Base-by-base conservation (phyloP, 2,329 filamentous ascomycete species). In the Macrophomina tecta region DNA sequence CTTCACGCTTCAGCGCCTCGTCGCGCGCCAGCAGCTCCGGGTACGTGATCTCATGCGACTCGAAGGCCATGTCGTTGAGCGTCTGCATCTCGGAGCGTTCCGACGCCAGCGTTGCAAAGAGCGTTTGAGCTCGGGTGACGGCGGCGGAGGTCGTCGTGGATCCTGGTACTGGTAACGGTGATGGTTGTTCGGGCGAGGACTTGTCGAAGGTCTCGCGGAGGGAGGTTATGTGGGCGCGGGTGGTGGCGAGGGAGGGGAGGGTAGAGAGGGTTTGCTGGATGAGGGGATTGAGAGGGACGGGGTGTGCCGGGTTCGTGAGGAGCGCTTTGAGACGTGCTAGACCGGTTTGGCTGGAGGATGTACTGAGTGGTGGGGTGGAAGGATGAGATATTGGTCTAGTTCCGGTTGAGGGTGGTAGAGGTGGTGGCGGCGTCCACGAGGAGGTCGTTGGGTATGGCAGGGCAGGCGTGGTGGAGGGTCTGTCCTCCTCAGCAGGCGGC, bases 21-120 rank as follows among this genome's bases (percentile, higher is more conserved):
- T 87, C 85, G 9, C 87, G 76, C 16, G 79, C 79, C 45, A 82
- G 82, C 70, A 87, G 85, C 58, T 87, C 85, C 12, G 84, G 84
- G 72, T 87, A 87, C 0, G 84, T 84, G 52, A 87, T 86, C 69
- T 86, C 82, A 65, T 86, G 82, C 58, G 81, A 81, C 69, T 87
- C 83, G 75, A 86, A 87, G 1, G 87, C 77, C 0, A 80, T 78
- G 69, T 87, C 83, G 38, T 85, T 85, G 56, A 81, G 79, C 84
- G 2, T 81, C 83, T 68, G 85, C 81, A 65, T 84, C 81, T 72
- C 85, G 83, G 14, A 85, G 82, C 64, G 74, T 74, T 67, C 79
- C 78, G 4, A 84, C 83, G 58, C 16, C 28, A 48, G 58, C 14
- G 30, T 9, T 6, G n/a, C 16, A 42, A 34, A 23, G 42, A 62